These are phyloP conservation scores for Pseudonitzschia multiseries DNA, from an alignment of 108 stramenopile genomes.

Conservation along the genomic window DNA sequence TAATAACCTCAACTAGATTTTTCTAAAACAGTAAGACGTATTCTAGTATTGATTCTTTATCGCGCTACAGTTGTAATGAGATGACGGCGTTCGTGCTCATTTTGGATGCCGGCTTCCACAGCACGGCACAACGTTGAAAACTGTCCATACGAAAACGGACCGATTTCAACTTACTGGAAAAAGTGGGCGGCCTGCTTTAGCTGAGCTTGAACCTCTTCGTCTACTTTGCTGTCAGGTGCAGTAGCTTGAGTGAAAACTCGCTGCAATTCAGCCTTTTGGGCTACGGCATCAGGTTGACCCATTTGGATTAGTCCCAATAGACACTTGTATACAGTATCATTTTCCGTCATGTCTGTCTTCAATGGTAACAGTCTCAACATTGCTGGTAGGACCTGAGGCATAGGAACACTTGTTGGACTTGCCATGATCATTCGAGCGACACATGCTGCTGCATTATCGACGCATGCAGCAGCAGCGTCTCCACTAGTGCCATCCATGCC, in stretches of 20 bases:
- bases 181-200: constrained; percentile 52
- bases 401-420: constrained; percentile 76
- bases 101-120: constrained; percentile 15
- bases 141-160: neutral
- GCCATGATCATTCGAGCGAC: constrained; percentile 92
- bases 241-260: constrained; percentile 73
- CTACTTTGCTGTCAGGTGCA: constrained; percentile 68
- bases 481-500: constrained; percentile 51
- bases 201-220: constrained; percentile 79
- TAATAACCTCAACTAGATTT: too few relatives aligned
- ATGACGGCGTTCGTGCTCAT: neutral
- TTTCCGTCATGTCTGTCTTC: constrained; percentile 93
- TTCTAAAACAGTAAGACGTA: too few relatives aligned
- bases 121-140: constrained; percentile 12
- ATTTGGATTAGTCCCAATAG: constrained; percentile 83
- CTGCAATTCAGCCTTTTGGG: constrained; percentile 57
- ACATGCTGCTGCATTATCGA: constrained; percentile 93
- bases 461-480: constrained; percentile 76
- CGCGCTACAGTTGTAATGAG: neutral
- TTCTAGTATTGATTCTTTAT: neutral
- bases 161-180: constrained; percentile 11
- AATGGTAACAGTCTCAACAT: constrained; percentile 84
- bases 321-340: constrained; percentile 93
- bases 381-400: constrained; percentile 88
- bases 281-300: constrained; percentile 78